A percentile compares a stretch with the other conserved stretches of the same genome.
These are phyloP conservation scores for Lithohypha guttulata DNA, from an alignment of 2,329 filamentous ascomycete species.

Conservation along the genomic window DNA sequence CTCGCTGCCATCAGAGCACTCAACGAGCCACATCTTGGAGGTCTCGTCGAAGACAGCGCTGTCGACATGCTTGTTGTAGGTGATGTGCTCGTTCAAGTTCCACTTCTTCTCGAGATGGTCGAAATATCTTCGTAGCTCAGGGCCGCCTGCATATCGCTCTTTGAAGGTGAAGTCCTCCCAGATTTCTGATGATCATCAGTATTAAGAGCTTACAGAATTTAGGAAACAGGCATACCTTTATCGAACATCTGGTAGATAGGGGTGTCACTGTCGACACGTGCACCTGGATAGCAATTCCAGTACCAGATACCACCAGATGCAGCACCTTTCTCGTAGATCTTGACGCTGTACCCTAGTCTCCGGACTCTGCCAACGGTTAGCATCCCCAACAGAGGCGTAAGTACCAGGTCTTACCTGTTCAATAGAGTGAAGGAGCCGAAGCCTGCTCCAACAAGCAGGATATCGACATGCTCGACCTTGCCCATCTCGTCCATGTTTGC, in stretches of 20 bases:
- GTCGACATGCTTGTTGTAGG: constrained; percentile 27
- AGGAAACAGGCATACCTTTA: constrained; percentile 2
- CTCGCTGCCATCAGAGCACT: constrained; percentile 14
- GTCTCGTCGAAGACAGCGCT: constrained; percentile 28
- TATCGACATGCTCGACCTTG: constrained; percentile 19
- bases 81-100: constrained; percentile 29
- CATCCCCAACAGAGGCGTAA: too few species aligned
- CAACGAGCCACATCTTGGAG: constrained; percentile 14
- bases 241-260: constrained; percentile 19
- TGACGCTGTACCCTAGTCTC: constrained; percentile 37
- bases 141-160: constrained; percentile 27
- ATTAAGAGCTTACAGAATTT: constrained; percentile 31
- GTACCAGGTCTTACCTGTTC: constrained; percentile 18
- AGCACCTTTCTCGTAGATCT: constrained; percentile 44
- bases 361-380: constrained; percentile 32
- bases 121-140: constrained; percentile 34
- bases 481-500: too few species aligned
- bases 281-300: constrained; percentile 31
- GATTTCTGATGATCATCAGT: constrained; percentile 23
- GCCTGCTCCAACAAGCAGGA: constrained; percentile 25
- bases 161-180: constrained; percentile 39
- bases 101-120: constrained; percentile 31
- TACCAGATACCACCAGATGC: constrained; percentile 28
- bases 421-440: constrained; percentile 41
- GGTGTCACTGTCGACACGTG: constrained; percentile 34